phyloP scores from a whole-genome alignment of 176 grass and related monocot genomes.

The Hordeum marinum region DNA sequence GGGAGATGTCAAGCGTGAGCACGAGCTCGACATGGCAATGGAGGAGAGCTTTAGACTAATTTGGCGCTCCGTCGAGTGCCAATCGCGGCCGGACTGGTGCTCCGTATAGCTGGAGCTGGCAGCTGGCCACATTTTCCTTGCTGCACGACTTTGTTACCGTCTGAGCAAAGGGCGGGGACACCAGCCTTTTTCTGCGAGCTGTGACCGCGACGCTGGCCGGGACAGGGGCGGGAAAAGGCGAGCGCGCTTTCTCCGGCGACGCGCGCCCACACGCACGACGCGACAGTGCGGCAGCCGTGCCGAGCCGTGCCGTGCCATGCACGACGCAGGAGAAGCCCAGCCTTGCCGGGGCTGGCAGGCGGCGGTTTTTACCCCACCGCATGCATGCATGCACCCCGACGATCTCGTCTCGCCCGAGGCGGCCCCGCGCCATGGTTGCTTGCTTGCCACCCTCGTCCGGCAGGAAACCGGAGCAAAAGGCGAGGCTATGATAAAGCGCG shows the following conservation, averaged over 20 bases:
- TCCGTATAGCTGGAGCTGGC: background rate
- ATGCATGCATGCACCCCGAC: background rate
- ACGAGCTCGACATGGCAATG: background rate
- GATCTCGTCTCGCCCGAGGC: background rate
- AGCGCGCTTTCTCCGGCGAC: conserved; percentile 7
- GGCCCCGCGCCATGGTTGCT: too few relatives aligned
- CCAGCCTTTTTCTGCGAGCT: background rate
- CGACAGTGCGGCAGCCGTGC: background rate
- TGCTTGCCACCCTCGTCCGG: background rate
- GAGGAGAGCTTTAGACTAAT: background rate
- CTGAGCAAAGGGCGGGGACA: background rate
- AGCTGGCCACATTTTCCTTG: background rate
- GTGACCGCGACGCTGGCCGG: background rate
- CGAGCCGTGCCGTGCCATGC: background rate
- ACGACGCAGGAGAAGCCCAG: too few relatives aligned
- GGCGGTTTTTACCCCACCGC: background rate
- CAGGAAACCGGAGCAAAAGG: background rate
- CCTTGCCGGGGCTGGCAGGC: background rate
- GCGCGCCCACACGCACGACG: background rate
- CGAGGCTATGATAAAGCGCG: background rate
- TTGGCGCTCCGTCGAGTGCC: background rate
- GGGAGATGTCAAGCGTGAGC: background rate
- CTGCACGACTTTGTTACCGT: background rate
- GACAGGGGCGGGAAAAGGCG: background rate
- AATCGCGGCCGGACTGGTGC: background rate